Base-by-base conservation (phyloP, 768 basidiomycete species). In the Lactarius tabidus region DNA sequence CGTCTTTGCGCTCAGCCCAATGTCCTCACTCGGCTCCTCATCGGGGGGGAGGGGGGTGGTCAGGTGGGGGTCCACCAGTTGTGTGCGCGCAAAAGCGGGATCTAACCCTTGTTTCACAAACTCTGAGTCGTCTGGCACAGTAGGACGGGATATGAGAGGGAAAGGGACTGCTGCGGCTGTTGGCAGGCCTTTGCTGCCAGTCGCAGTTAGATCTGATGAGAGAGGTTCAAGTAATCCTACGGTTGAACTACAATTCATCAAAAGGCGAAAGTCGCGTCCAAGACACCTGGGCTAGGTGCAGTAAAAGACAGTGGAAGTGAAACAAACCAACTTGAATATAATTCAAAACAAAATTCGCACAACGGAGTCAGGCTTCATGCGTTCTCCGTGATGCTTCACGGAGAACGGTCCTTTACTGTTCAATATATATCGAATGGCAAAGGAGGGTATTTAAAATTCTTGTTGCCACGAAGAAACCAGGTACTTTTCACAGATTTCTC, bases 61-160 rank as follows among this genome's bases (percentile, higher is more conserved):
- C 5, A 74, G 74, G 1, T 79, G 69, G 20, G 91, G 82, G 60
- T 89, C 79, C 18, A 95, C 83, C 14, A 90, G 68, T 67, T 88
- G 84, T 4, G 92, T 92, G 59, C 82, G 81, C 12, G 88, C 73
- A 6, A 94, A 76, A 29, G 87, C 89, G 70, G 81, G 80, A 74
- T 94, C 91, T 17, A 95, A 79, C 15, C 92, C 91, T 74, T 93
- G 91, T 36, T 89, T 76, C 10, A 87, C 87, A 23, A 94, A 84
- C n/a, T 80, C 78, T 3, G 83, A 79, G 73, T 85, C 86, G 18
- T 89, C 85, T 2, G 91, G 91, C 1, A 86, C 84, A 70, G 85
- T 76, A 0, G 91, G 91, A 23, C 82, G 77, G 7, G 78, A 77
- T 6, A 90, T 89, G 10, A 84, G 74, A 9, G 92, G 89, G 72